These are phyloP conservation scores for Periconia digitata DNA, from an alignment of 2,329 filamentous ascomycete genomes.

Conservation along the genomic window DNA sequence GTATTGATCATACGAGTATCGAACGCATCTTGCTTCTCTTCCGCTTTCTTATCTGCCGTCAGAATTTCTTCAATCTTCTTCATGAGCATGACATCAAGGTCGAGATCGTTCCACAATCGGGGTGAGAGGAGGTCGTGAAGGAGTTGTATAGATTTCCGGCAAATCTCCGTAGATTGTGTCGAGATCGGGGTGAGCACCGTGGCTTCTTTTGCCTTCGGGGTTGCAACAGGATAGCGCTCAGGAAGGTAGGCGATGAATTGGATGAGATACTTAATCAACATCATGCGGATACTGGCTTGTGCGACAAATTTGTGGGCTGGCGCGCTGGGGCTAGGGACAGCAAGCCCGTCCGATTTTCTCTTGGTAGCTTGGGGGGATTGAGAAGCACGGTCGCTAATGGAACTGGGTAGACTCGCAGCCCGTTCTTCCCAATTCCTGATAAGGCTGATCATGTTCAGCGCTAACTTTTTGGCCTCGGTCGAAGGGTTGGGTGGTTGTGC, in stretches of 20 bases:
- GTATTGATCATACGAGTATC: slow-evolving; percentile 90
- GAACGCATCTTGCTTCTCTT: slow-evolving; percentile 66
- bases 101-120: slow-evolving; percentile 87
- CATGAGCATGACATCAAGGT: slow-evolving; percentile 80
- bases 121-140: slow-evolving; percentile 83
- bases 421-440: slow-evolving; percentile 93
- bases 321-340: slow-evolving; percentile 51
- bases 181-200: slow-evolving; percentile 35
- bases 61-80: slow-evolving; percentile 87
- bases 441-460: slow-evolving; percentile 84
- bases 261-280: slow-evolving; percentile 92
- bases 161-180: slow-evolving; percentile 70
- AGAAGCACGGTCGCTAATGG: slow-evolving; percentile 50
- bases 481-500: slow-evolving; percentile 80
- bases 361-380: slow-evolving; percentile 73
- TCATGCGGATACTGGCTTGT: slow-evolving; percentile 62
- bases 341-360: slow-evolving; percentile 71
- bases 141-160: slow-evolving; percentile 79
- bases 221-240: slow-evolving; percentile 74
- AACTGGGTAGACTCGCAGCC: slow-evolving; percentile 62
- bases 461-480: slow-evolving; percentile 88
- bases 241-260: slow-evolving; percentile 90
- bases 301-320: slow-evolving; percentile 48
- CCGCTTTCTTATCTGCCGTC: slow-evolving; percentile 64
- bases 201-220: slow-evolving; percentile 45